Percentiles rank a stretch among this genome's conserved stretches.
Conservation (phyloP, 2,329 filamentous ascomycete genomes). For the Myriosclerotinia curreyana region DNA sequence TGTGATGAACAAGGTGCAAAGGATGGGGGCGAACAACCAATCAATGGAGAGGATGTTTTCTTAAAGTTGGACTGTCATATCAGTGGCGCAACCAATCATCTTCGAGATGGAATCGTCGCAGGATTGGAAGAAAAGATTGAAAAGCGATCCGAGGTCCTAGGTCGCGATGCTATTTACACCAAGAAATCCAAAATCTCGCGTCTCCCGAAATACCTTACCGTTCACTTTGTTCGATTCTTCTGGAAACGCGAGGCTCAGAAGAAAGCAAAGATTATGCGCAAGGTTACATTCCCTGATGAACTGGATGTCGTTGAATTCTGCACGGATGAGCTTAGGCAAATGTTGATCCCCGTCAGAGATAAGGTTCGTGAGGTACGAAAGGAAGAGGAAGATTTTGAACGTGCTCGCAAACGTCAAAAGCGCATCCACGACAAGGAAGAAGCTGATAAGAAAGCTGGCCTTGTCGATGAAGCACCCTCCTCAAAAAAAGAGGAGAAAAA, state of each 20-base stretch:
- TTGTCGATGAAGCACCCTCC: conserved; percentile 44
- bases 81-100: conserved; percentile 78
- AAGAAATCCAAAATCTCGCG: conserved; percentile 88
- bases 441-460: conserved; percentile 48
- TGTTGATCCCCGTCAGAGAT: conserved; percentile 88
- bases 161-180: conserved; percentile 78
- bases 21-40: conserved; percentile 68
- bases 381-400: conserved; percentile 89
- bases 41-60: conserved; percentile 70
- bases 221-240: conserved; percentile 97
- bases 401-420: conserved; percentile 89
- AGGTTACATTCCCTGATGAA: conserved; percentile 93
- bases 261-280: conserved; percentile 99
- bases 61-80: conserved; percentile 97
- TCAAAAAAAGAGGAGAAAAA: conserved; percentile 48
- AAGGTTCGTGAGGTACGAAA: conserved; percentile 94
- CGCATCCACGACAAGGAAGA: conserved; percentile 50
- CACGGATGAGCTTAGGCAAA: conserved; percentile 79
- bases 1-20: conserved; percentile 80
- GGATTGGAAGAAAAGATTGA: conserved; percentile 85
- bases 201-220: conserved; percentile 89
- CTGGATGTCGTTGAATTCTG: conserved; percentile 94
- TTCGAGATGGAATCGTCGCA: conserved; percentile 81
- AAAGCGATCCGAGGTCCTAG: conserved; percentile 77
- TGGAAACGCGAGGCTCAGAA: conserved; percentile 95